Conservation (phyloP, 345 rosid species). For the Bruguiera sexangula region DNA sequence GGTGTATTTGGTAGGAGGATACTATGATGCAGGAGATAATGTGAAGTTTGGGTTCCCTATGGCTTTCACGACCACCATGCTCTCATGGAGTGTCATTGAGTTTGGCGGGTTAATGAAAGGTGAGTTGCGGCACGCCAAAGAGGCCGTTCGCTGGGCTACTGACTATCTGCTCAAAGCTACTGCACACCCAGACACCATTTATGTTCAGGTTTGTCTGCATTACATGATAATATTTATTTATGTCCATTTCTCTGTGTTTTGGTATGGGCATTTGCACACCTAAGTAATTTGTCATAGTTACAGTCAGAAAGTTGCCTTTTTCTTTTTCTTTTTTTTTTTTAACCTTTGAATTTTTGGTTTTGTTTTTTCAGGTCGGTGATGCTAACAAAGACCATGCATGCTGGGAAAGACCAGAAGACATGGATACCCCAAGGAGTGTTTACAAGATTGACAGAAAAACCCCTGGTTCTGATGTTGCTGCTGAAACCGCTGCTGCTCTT, state of each 20-base stretch:
- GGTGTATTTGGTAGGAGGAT: constrained; percentile 58
- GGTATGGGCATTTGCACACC: too few species aligned
- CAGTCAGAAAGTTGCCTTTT: too few species aligned
- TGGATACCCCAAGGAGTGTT: constrained; percentile 3
- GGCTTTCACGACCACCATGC: constrained; percentile 58
- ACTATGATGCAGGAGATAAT: constrained; percentile 65
- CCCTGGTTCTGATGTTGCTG: constrained; percentile 13
- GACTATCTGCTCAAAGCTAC: constrained; percentile 62
- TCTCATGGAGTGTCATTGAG: constrained; percentile 60
- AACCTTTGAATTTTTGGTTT: constrained; percentile 19
- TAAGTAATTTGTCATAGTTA: too few species aligned
- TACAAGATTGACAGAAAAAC: constrained; percentile 6
- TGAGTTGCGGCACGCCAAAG: constrained; percentile 50
- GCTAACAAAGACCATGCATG: constrained; percentile 49
- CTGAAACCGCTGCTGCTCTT: constrained; percentile 15
- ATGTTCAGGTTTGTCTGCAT: constrained; percentile 21
- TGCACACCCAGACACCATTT: constrained; percentile 40
- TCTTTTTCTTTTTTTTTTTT: too few species aligned
- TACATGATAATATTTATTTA: background rate
- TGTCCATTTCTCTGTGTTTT: background rate
- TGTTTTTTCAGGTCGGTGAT: constrained; percentile 39
- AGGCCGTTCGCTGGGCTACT: constrained; percentile 55
- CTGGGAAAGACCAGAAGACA: constrained; percentile 54
- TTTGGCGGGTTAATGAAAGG: constrained; percentile 40
- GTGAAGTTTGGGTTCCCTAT: constrained; percentile 62